These are phyloP conservation scores for Entomortierella lignicola DNA, from an alignment of 192 early-diverging fungal species.

Conservation along the genomic window DNA sequence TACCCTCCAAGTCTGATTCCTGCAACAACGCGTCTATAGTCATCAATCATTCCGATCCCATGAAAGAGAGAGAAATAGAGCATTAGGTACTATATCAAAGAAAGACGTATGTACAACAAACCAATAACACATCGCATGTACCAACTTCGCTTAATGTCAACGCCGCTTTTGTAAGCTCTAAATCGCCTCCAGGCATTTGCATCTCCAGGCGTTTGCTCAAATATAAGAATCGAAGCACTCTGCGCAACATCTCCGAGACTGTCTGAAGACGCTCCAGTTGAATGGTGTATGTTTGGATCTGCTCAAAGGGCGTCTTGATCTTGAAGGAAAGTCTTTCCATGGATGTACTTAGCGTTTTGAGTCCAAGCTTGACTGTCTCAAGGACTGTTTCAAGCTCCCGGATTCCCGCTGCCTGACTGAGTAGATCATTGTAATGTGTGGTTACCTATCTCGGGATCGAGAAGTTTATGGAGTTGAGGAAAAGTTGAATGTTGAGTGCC, in stretches of 20 bases:
- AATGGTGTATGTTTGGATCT: constrained; percentile 68
- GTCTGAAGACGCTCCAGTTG: constrained; percentile 74
- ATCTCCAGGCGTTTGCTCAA: constrained; percentile 67
- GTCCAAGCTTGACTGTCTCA: constrained; percentile 61
- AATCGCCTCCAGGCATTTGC: constrained; percentile 58
- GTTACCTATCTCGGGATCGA: constrained; percentile 62
- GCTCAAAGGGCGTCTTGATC: constrained; percentile 67
- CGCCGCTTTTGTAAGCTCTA: constrained; percentile 64
- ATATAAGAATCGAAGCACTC: constrained; percentile 71
- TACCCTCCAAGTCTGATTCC: constrained; percentile 72
- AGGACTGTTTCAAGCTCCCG: constrained; percentile 68
- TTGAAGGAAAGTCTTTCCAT: constrained; percentile 69
- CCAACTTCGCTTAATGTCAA: constrained; percentile 70
- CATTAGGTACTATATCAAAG: too few relatives aligned
- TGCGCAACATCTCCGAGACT: constrained; percentile 68
- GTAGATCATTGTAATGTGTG: constrained; percentile 72
- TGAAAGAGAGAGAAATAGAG: too few relatives aligned
- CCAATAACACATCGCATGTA: too few relatives aligned
- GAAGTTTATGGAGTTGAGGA: neutral
- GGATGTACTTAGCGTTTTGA: constrained; percentile 65
- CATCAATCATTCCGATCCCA: neutral
- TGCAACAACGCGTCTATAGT: constrained; percentile 62
- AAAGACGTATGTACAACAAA: too few relatives aligned
- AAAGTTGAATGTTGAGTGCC: neutral
- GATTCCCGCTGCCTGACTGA: constrained; percentile 75